Evolutionary conservation across 257 asterid genomes (phyloP).

Genomic region (Paraleonurus japonicus): DNA sequence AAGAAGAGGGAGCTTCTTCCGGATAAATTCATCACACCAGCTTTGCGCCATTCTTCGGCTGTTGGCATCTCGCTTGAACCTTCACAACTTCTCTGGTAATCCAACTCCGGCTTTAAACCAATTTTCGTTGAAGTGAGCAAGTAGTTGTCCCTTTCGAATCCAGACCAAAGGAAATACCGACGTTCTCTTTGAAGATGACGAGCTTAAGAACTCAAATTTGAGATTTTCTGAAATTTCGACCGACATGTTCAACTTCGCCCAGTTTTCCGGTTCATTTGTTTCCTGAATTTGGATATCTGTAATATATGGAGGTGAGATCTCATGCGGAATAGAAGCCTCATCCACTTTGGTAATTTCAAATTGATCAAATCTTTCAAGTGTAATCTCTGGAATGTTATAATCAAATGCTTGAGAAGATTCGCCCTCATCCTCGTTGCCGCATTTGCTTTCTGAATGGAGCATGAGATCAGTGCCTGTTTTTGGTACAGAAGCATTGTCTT

Average conservation of each 20-base stretch:
- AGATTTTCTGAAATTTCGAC: not conserved
- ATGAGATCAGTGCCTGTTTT: no score
- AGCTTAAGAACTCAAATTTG: not conserved
- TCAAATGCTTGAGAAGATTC: slow-evolving; percentile 7
- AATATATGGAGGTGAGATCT: no score
- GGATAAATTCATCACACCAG: slow-evolving; percentile 1
- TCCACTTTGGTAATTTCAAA: not conserved
- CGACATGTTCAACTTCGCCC: not conserved
- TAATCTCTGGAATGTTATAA: not conserved
- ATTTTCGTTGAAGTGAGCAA: not conserved
- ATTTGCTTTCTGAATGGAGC: no score
- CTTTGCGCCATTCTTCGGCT: not conserved
- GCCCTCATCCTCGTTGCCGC: no score
- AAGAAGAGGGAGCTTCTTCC: not conserved
- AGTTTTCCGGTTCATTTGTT: not conserved
- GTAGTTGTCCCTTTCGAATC: not conserved
- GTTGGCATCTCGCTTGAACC: not conserved
- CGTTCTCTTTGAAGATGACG: not conserved
- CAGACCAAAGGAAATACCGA: not conserved
- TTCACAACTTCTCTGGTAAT: not conserved
- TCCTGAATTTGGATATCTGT: no score
- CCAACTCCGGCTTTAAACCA: not conserved
- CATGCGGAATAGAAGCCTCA: no score
- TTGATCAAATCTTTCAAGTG: not conserved
- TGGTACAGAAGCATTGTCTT: no score